Evolutionary conservation across 768 basidiomycete species (phyloP).

Genomic region (Xanthoconium purpureum): DNA sequence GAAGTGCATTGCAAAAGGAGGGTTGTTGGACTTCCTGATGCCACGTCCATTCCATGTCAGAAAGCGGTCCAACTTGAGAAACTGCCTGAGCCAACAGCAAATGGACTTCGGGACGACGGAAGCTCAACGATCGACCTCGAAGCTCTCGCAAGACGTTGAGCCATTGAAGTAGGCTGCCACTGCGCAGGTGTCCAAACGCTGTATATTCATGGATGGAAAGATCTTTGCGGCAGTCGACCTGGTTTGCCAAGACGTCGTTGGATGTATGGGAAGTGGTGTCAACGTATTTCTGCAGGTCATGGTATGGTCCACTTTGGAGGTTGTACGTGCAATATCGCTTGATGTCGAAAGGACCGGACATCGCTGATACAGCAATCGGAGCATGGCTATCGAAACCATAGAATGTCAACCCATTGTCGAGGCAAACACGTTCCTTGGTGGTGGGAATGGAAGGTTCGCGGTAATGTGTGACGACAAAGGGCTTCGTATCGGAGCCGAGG

Average conservation of each 20-base stretch:
- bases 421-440: too few relatives aligned
- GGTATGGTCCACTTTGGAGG: too few relatives aligned
- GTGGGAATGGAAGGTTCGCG: too few relatives aligned
- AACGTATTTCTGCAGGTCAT: too few relatives aligned
- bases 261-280: constrained; percentile 37
- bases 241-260: constrained; percentile 43
- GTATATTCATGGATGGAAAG: constrained; percentile 46
- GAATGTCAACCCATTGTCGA: too few relatives aligned
- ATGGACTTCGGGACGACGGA: constrained; percentile 41
- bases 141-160: constrained; percentile 47
- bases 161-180: too few relatives aligned
- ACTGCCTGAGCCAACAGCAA: constrained; percentile 43
- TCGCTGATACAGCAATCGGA: too few relatives aligned
- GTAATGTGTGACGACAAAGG: too few relatives aligned
- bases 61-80: constrained; percentile 40
- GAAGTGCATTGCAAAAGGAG: constrained; percentile 31
- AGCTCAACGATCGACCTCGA: constrained; percentile 36
- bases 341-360: too few relatives aligned
- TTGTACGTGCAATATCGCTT: too few relatives aligned
- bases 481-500: too few relatives aligned
- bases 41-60: constrained; percentile 29
- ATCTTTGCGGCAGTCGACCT: constrained; percentile 38
- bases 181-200: constrained; percentile 44
- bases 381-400: too few relatives aligned
- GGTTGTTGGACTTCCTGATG: constrained; percentile 40